phyloP scores from a whole-genome alignment of 768 basidiomycete genomes.

The Tremella mesenterica region DNA sequence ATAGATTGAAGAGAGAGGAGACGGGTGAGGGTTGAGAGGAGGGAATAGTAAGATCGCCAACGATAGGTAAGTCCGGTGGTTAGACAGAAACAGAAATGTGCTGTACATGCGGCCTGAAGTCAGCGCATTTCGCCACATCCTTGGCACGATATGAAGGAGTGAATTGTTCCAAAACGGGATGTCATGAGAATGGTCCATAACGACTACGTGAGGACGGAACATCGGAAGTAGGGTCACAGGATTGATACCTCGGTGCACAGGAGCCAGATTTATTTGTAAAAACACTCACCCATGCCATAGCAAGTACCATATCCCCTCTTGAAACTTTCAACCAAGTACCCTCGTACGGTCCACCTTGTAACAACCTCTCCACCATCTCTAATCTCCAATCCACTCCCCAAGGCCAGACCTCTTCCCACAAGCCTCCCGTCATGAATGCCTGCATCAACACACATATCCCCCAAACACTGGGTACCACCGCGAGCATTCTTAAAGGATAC shows the following conservation, averaged over 20 bases:
- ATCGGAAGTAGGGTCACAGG: too few relatives aligned
- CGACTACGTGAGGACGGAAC: too few relatives aligned
- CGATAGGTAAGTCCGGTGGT: slow-evolving; percentile 81
- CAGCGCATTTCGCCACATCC: not conserved
- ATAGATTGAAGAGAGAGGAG: slow-evolving; percentile 88
- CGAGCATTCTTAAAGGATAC: slow-evolving; percentile 33
- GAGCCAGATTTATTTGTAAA: not conserved
- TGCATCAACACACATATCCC: slow-evolving; percentile 19
- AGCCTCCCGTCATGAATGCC: slow-evolving; percentile 19
- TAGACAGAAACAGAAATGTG: slow-evolving; percentile 75
- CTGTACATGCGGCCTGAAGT: slow-evolving; percentile 66
- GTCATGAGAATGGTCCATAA: too few relatives aligned
- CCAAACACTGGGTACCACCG: slow-evolving; percentile 35
- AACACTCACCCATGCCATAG: slow-evolving; percentile 38
- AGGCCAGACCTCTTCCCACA: slow-evolving; percentile 29
- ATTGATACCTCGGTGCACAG: too few relatives aligned
- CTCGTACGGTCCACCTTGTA: slow-evolving; percentile 11
- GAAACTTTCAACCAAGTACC: slow-evolving; percentile 11
- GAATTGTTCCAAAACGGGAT: too few relatives aligned
- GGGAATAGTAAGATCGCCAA: slow-evolving; percentile 85
- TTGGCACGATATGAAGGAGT: not conserved
- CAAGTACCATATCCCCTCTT: slow-evolving; percentile 29
- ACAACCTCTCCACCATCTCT: slow-evolving; percentile 25
- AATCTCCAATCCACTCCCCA: slow-evolving; percentile 31
- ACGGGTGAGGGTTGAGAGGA: slow-evolving; percentile 77